phyloP scores from a whole-genome alignment of 176 grass and related monocot genomes.

The Avena sativa region DNA sequence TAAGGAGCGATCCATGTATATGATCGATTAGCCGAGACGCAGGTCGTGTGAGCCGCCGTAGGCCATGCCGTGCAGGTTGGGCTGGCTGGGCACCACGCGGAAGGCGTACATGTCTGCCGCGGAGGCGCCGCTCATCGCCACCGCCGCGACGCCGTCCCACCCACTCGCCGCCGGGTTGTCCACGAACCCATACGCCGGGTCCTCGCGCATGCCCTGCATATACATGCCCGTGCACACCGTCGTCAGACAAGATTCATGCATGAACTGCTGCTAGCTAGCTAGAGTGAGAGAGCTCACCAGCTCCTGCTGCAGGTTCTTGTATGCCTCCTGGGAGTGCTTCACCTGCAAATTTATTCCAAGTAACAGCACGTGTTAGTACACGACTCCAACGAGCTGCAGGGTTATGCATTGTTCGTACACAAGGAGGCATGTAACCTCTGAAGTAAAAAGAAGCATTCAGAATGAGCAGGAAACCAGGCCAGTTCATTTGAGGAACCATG shows the following conservation, averaged over 20 bases:
- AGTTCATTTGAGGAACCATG: background rate
- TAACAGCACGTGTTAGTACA: background rate
- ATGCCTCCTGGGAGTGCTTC: conserved; percentile 81
- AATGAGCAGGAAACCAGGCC: background rate
- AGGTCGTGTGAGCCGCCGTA: conserved; percentile 80
- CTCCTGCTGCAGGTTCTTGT: conserved; percentile 79
- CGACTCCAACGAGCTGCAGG: background rate
- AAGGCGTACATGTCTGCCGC: conserved; percentile 75
- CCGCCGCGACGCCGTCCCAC: conserved; percentile 51
- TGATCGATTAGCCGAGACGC: conserved; percentile 61
- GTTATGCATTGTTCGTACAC: too few species aligned
- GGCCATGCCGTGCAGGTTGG: conserved; percentile 84
- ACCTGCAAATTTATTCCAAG: conserved; percentile 48
- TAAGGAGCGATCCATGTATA: background rate
- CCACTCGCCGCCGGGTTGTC: conserved; percentile 57
- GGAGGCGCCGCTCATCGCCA: conserved; percentile 31
- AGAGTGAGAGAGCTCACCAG: conserved; percentile 40
- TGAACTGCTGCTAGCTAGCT: background rate
- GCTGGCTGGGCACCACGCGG: conserved; percentile 86
- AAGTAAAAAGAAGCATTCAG: background rate
- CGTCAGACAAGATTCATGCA: background rate
- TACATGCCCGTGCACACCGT: background rate
- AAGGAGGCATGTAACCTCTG: background rate
- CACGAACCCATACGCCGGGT: conserved; percentile 72
- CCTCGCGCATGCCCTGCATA: conserved; percentile 74